Base-by-base conservation (phyloP, 345 rosid species). In the Euphorbia peplus region DNA sequence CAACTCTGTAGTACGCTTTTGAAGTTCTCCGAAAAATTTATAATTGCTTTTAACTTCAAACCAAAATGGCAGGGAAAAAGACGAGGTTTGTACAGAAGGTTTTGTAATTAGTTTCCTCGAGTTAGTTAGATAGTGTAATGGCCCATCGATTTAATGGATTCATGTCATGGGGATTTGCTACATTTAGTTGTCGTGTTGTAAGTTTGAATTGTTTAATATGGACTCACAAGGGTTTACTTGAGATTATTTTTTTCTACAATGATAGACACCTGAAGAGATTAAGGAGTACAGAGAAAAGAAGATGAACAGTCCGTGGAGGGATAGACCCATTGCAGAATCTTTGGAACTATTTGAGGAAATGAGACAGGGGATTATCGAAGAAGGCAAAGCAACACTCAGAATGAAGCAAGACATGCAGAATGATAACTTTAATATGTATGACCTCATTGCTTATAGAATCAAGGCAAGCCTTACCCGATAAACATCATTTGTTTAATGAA, bases 331-430 rank as follows among this genome's bases (percentile, higher is more conserved):
- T 76, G 77, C 80, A 67, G 95, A 92, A 68, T 95, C 99, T 74
- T 79, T 95, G 76, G 81, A 81, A 80, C 90, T 92, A 22, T 92
- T 92, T 85, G 96, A 92, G 65, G 98, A 95, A 72, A 92, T 88
- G 98, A 85, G 77, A 80, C 76, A 76, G 58, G 98, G 98, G 53
- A 51, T 84, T 82, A 83, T 92, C 66, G 97, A 86, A 69, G 98
- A 92, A 84, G 99, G 96, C 28, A 88, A 92, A 74, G 98, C 99
- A 32, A 92, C 99, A 50, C 85, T 92, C 35, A 82, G 96, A 78
- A 92, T 95, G 99, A 95, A 90, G 82, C 99, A 95, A 69, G 99
- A 95, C 68, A 95, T 95, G 99, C 98, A 90, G 87, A 92, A 86
- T 83, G 95, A 95, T 70, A 92, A 91, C 71, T 82, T n/a, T 63